Evolutionary conservation across 495 filamentous ascomycete genomes (phyloP).

Genomic region (Aspergillus incahuasiensis): DNA sequence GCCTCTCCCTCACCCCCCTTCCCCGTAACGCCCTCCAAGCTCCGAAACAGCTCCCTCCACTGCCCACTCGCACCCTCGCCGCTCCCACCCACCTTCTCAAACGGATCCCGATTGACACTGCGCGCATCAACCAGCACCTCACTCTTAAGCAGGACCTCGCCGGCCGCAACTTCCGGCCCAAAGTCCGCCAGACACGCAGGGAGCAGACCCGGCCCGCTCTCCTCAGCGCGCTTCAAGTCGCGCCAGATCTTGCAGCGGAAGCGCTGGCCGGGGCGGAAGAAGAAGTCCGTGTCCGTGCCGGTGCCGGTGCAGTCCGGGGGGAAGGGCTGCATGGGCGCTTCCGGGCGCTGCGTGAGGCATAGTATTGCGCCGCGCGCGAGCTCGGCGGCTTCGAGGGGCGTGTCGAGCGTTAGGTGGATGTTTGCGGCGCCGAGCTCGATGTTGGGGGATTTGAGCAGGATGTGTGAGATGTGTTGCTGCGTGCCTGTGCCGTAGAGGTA

Average conservation of each 20-base stretch:
- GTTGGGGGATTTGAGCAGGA: conserved; percentile 25
- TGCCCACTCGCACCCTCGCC: background rate
- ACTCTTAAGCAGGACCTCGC: too few relatives aligned
- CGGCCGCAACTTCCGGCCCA: background rate
- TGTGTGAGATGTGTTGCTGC: conserved; percentile 32
- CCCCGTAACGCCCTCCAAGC: background rate
- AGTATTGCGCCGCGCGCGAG: background rate
- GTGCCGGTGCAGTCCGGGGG: too few relatives aligned
- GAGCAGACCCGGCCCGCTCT: background rate
- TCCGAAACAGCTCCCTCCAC: background rate
- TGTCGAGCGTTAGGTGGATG: background rate
- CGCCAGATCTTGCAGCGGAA: conserved; percentile 30
- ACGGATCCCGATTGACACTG: too few relatives aligned
- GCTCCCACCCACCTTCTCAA: too few relatives aligned
- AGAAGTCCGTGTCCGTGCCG: too few relatives aligned
- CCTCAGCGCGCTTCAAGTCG: conserved; percentile 15
- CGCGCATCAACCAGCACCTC: too few relatives aligned
- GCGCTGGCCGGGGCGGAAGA: background rate
- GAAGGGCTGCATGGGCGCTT: too few relatives aligned
- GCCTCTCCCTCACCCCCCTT: too few relatives aligned
- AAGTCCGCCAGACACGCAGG: background rate
- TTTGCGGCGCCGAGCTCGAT: conserved; percentile 3
- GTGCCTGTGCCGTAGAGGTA: conserved; percentile 39
- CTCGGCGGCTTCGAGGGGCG: background rate
- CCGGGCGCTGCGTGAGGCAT: too few relatives aligned